Evolutionary conservation across 176 grass and related monocot species (phyloP).

Genomic region (Musa beccarii): DNA sequence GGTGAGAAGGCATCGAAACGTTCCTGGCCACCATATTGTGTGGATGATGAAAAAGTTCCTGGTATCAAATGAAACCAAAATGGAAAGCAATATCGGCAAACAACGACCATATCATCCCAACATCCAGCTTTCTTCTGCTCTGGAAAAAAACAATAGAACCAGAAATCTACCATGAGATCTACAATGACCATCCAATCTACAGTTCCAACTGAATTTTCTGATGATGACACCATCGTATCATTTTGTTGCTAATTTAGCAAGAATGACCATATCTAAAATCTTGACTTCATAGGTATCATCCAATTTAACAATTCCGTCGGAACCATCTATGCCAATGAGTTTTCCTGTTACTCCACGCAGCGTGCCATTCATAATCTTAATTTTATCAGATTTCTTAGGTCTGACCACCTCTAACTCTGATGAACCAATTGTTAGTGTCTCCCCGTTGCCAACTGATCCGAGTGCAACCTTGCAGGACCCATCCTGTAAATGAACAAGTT

Average conservation of each 20-base stretch:
- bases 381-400: conserved; percentile 81
- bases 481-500: conserved; percentile 33
- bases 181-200: background rate
- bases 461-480: conserved; percentile 69
- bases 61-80: background rate
- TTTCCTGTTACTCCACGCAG: conserved; percentile 67
- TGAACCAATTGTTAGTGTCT: conserved; percentile 37
- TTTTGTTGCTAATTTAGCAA: conserved; percentile 67
- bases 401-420: conserved; percentile 66
- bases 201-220: background rate
- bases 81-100: background rate
- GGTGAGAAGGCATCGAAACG: background rate
- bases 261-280: conserved; percentile 90
- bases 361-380: conserved; percentile 76
- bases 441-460: conserved; percentile 53
- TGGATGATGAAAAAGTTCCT: background rate
- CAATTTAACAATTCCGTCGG: conserved; percentile 87
- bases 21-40: background rate
- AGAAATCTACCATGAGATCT: background rate
- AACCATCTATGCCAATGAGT: conserved; percentile 89
- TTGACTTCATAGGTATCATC: conserved; percentile 92
- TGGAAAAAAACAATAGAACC: background rate
- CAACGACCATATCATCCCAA: background rate
- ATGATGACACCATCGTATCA: background rate
- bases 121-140: background rate